Base-by-base conservation (phyloP, 371 early-diverging fungal species). In the Phascolomyces articulosus region DNA sequence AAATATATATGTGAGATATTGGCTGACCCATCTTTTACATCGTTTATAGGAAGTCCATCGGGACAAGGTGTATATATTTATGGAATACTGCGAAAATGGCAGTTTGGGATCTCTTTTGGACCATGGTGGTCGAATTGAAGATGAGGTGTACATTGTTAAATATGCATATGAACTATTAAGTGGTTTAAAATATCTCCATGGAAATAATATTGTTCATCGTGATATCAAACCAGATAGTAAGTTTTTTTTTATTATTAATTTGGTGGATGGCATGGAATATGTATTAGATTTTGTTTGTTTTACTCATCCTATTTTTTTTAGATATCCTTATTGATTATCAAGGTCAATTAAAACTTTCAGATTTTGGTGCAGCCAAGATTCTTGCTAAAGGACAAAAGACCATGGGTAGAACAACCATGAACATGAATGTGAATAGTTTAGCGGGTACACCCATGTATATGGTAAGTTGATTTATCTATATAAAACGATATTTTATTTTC, bases 361-460 rank as follows among this genome's bases (percentile, higher is more conserved):
- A 95, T 66, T 96, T 95, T 78, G 96, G 96, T 49, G 95, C 94
- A 0, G 91, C 95, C 41, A 95, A 95, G 80, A 87, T 93, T 34
- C 75, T 92, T 31, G 90, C 90, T 62, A 88, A 91, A 66, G 90
- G 91, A 55, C 90, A 90, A 69, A 88, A 87, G 69, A 91, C 92
- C 2, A 82, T 91, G 62, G 86, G 85, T 18, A 74, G 85, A n/a
- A 79, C 87, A 2, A 85, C 84, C 20, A 78, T 80, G 63, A 80
- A 86, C 58, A 78, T 85, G 74, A 78, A 79, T 56, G 88, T 85
- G 23, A 84, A 85, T 51, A 90, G 91, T 38, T 72, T 94, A 60
- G 89, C 93, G 2, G 98, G 99, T 20, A 99, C 99, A 9, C 97
- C 99, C 0, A 95, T 95, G 90, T 98, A 98, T 71, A 96, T 98